Evolutionary conservation across 2,329 filamentous ascomycete genomes (phyloP), one percentile per base, ranked within the genome.

Genomic region (Tricladium varicosporioides): DNA sequence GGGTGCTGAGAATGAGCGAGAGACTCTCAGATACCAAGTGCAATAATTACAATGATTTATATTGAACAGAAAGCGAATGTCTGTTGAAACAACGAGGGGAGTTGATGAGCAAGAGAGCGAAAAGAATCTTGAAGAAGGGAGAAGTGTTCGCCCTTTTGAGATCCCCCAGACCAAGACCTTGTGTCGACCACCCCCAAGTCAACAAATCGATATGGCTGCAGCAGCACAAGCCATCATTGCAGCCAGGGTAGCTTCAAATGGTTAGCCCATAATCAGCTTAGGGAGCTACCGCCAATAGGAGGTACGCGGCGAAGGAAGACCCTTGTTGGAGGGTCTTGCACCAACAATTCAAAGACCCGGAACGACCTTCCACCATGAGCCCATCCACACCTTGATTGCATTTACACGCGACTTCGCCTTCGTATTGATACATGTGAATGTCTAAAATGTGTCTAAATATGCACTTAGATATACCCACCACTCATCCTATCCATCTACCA

Each of bases 161-260:
- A 48, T 40, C 40, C 33, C 33, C 16, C 11, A 44, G 16, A 36
- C 57, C 22, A 48, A 8, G 18, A 32, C 51, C 58, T 40, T 13
- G 11, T 40, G 16, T 56, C 59, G 51, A 54, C 61, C 56, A 56
- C 60, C 57, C 52, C 57, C 57, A 50, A 62, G 48, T 60, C 53
- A 59, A 58, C 58, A 54, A 57, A 51, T 54, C 59, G 55, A 59
- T 56, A 54, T 58, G 47, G 53, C 50, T 44, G 15, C 33, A 52
- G 40, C 43, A 42, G 54, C 52, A 48, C 45, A 51, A 46, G 49
- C 56, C 51, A 54, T 46, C 51, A 48, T 36, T 53, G 46, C 47
- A 54, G 51, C 48, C 44, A 50, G 46, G 33, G 43, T 51, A 58
- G 52, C 55, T 11, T 33, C 11, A 51, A 22, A 13, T 43, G 56